Evolutionary conservation across 768 basidiomycete genomes (phyloP), one percentile per base, ranked within the genome.

Genomic region (Rhizopogon vinicolor): DNA sequence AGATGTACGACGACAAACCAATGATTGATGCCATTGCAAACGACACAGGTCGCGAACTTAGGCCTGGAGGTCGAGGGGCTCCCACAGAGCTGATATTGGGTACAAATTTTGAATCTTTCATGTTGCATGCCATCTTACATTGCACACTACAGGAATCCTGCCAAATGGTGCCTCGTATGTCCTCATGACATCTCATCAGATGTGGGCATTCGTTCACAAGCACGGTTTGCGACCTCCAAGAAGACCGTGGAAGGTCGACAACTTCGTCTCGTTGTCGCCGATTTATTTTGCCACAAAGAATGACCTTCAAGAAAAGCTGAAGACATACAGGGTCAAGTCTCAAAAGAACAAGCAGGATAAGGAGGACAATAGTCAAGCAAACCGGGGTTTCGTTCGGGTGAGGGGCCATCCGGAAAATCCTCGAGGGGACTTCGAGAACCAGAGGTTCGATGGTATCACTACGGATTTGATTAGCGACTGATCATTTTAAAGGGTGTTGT

Each of bases 231-330:
- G 1, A 2, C 28, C 53, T 22, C 63, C 59, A 40, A 64, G 63
- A 8, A 51, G 44, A 0, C 42, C 61, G 0, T 58, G 63, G 57
- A 43, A 6, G 6, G 55, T 66, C 5, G 52, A 51, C 4, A 60
- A 72, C 8, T 80, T 78, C 53, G 68, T 73, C 28, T 81, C 79
- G 0, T 58, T 82, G 7, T 82, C 81, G 0, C 80, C 80, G 0
- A 78, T 82, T 35, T 63, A 68, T 42, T 82, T 82, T 51, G 14
- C 49, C 45, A 61, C 58, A 7, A 18, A 16, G 4, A 49, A 65
- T 0, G 72, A 74, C 16, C 63, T 82, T 9, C 46, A 59, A 1
- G 70, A 68, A 41, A 81, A 77, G 58, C 58, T 81, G 3, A 58
- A 64, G 9, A 62, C 60, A 3, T 68, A 80, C 52, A 76, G 71